A percentile compares a stretch with the other conserved stretches of the same genome.
Evolutionary conservation across 163 green algal species (phyloP).

Genomic region (Chlamydomonas reinhardtii): DNA sequence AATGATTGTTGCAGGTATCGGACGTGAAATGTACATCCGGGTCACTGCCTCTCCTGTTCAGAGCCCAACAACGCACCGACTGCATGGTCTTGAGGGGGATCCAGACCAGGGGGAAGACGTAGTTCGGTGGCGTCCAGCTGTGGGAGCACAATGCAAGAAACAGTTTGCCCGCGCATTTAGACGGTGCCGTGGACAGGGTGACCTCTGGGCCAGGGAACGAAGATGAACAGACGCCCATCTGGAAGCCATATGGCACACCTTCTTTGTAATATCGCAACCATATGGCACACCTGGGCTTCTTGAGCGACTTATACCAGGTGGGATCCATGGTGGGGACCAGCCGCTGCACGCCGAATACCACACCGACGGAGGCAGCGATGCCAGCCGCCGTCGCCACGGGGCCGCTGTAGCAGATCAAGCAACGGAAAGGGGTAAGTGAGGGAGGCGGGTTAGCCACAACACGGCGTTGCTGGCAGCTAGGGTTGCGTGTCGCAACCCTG

Average conservation of each 20-base stretch:
- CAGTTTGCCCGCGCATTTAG: too few species aligned
- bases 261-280: too few species aligned
- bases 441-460: too few species aligned
- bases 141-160: not conserved
- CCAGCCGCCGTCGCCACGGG: not conserved
- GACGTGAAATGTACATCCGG: too few species aligned
- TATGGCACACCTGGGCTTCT: constrained; percentile 51
- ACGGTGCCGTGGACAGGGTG: not conserved
- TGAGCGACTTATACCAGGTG: constrained; percentile 60
- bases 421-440: too few species aligned
- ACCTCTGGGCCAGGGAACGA: not conserved
- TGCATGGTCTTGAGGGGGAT: constrained; percentile 69
- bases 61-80: constrained; percentile 13
- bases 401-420: not conserved
- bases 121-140: constrained; percentile 67
- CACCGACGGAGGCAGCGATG: not conserved
- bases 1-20: too few species aligned
- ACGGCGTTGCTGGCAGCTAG: too few species aligned
- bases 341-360: constrained; percentile 63
- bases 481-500: too few species aligned
- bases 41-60: too few species aligned
- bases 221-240: too few species aligned
- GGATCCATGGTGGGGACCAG: constrained; percentile 59
- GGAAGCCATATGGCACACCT: too few species aligned
- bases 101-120: constrained; percentile 69